Evolutionary conservation across 1,284 basidiomycete species (phyloP).

Genomic region (Thecaphora thlaspeos): DNA sequence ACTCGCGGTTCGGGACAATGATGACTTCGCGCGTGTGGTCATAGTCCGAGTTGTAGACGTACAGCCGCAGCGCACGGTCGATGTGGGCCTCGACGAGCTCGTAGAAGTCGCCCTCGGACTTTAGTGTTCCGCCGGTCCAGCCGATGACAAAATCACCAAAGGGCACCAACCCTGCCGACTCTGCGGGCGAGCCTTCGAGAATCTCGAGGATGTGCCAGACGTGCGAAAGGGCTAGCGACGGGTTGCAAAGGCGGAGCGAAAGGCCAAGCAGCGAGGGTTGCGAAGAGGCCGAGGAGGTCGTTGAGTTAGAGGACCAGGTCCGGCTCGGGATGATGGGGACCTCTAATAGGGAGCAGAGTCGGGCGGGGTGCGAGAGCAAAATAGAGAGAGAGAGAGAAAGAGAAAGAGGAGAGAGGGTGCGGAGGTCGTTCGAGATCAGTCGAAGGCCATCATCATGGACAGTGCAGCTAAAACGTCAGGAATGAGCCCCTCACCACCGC

Average conservation of each 20-base stretch:
- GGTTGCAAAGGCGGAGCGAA: constrained; percentile 78
- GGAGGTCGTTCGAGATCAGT: background rate
- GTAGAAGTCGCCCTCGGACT: constrained; percentile 95
- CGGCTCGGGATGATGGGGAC: constrained; percentile 81
- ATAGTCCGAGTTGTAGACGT: constrained; percentile 95
- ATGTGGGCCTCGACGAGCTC: constrained; percentile 90
- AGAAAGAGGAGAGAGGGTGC: no score
- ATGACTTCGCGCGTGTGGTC: constrained; percentile 63
- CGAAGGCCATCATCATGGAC: no score
- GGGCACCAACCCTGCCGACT: constrained; percentile 72
- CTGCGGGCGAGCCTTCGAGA: constrained; percentile 89
- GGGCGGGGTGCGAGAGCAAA: background rate
- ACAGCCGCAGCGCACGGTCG: constrained; percentile 86
- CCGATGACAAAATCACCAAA: constrained; percentile 87
- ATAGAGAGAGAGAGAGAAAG: no score
- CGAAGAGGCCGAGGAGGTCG: constrained; percentile 22
- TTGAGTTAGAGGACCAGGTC: constrained; percentile 65
- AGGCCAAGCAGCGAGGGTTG: constrained; percentile 79
- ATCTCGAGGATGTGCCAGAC: constrained; percentile 98
- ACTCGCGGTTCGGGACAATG: constrained; percentile 46
- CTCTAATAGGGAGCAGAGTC: constrained; percentile 59
- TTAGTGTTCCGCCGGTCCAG: constrained; percentile 82
- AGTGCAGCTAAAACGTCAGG: no score
- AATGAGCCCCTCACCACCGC: no score
- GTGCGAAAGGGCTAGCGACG: constrained; percentile 41